Percentiles rank a stretch among this genome's conserved stretches.
Conservation (phyloP, 345 rosid genomes). For the Linum lewisii region DNA sequence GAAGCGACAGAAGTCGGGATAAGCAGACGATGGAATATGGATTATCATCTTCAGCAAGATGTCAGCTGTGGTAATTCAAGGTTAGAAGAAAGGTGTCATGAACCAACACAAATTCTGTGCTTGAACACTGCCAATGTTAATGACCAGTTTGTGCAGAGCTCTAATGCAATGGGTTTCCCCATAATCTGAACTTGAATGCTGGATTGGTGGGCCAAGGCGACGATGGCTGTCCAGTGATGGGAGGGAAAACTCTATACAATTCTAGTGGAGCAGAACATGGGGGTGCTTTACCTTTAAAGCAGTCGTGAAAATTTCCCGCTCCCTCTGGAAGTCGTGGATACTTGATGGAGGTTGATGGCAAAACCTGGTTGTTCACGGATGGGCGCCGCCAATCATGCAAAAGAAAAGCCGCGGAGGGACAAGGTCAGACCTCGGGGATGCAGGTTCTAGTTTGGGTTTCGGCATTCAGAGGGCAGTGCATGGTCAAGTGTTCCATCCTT, state of each 20-base stretch:
- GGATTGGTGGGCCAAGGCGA: slow-evolving; percentile 40
- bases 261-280: slow-evolving; percentile 28
- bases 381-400: slow-evolving; percentile 57
- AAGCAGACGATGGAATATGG: slow-evolving; percentile 36
- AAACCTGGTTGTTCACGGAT: slow-evolving; percentile 41
- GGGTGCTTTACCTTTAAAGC: slow-evolving; percentile 18
- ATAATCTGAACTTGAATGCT: slow-evolving; percentile 50
- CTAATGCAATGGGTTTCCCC: slow-evolving; percentile 28
- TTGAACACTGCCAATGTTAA: slow-evolving; percentile 28
- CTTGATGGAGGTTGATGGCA: slow-evolving; percentile 26
- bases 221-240: slow-evolving; percentile 31
- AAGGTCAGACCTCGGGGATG: slow-evolving; percentile 53
- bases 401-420: slow-evolving; percentile 66
- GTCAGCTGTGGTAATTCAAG: slow-evolving; percentile 25
- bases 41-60: slow-evolving; percentile 27
- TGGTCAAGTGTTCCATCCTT: slow-evolving; percentile 30
- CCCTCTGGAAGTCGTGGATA: slow-evolving; percentile 39
- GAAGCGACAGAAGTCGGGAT: slow-evolving; percentile 27
- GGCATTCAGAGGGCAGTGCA: slow-evolving; percentile 41
- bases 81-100: slow-evolving; percentile 38
- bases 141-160: slow-evolving; percentile 34
- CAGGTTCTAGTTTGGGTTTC: slow-evolving; percentile 47
- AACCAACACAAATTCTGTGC: slow-evolving; percentile 19
- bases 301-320: slow-evolving; percentile 25
- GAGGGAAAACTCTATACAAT: slow-evolving; percentile 29